These are phyloP conservation scores for Sporothrix euskadiensis DNA, from an alignment of 2,329 filamentous ascomycete species.

Conservation along the genomic window DNA sequence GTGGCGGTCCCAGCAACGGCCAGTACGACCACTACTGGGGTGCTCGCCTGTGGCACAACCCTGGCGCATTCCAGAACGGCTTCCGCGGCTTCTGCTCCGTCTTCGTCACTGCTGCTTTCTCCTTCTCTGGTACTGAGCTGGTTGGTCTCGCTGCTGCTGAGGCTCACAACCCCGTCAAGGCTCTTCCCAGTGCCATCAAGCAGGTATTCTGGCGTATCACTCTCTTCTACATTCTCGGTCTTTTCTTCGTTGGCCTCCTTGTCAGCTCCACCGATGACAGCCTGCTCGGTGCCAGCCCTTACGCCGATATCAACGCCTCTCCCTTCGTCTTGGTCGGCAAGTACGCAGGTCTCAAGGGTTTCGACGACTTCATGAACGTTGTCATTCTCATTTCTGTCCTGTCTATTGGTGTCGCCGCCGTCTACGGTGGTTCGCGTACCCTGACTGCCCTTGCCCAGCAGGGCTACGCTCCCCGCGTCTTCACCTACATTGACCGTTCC, in stretches of 20 bases:
- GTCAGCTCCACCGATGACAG: constrained; percentile 48
- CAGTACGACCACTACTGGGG: constrained; percentile 51
- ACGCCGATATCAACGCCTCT: constrained; percentile 49
- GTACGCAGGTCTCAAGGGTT: constrained; percentile 53
- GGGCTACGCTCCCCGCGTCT: constrained; percentile 58
- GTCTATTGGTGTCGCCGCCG: constrained; percentile 59
- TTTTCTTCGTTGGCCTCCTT: constrained; percentile 55
- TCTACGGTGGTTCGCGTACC: constrained; percentile 61
- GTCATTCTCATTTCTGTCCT: constrained; percentile 61
- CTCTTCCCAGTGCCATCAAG: constrained; percentile 79
- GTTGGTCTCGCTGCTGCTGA: constrained; percentile 76
- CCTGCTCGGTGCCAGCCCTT: constrained; percentile 51
- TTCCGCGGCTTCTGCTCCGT: constrained; percentile 73
- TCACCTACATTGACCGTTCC: constrained; percentile 58
- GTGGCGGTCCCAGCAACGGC: constrained; percentile 57
- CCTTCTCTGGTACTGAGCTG: constrained; percentile 71
- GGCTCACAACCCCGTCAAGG: constrained; percentile 67
- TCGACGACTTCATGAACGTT: constrained; percentile 60
- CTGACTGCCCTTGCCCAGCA: constrained; percentile 61
- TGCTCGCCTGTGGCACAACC: constrained; percentile 51
- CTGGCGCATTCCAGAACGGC: constrained; percentile 65
- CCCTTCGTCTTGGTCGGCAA: constrained; percentile 61
- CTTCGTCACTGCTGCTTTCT: constrained; percentile 72
- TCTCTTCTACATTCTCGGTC: constrained; percentile 55
- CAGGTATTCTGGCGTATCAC: constrained; percentile 67